Conservation (phyloP, 371 early-diverging fungal genomes). For the Rhizopus delemar region DNA sequence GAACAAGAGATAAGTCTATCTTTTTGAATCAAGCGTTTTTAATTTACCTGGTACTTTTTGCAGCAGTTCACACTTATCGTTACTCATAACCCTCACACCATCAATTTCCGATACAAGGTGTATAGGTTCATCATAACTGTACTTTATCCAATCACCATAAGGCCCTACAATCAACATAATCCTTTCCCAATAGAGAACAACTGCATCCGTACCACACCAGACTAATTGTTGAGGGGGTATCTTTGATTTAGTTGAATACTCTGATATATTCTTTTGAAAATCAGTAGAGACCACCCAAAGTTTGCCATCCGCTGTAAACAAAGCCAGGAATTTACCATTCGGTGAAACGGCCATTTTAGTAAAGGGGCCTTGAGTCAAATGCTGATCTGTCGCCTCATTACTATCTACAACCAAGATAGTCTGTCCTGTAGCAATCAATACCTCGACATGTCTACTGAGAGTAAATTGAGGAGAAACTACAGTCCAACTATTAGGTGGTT, state of each 20-base stretch:
- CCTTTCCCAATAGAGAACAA: conserved; percentile 82
- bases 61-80: conserved; percentile 80
- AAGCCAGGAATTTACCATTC: conserved; percentile 88
- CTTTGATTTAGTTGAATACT: conserved; percentile 71
- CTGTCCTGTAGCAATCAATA: conserved; percentile 74
- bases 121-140: conserved; percentile 77
- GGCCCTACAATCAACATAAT: conserved; percentile 90
- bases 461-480: conserved; percentile 88
- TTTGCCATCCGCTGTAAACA: conserved; percentile 79
- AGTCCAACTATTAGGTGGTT: conserved; percentile 83
- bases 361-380: conserved; percentile 89
- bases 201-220: conserved; percentile 97
- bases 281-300: conserved; percentile 95
- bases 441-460: conserved; percentile 87
- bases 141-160: conserved; percentile 88
- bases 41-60: conserved; percentile 80
- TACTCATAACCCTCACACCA: conserved; percentile 88
- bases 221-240: conserved; percentile 78
- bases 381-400: conserved; percentile 82
- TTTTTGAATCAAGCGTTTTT: not conserved
- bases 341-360: conserved; percentile 87
- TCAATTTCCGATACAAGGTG: conserved; percentile 88
- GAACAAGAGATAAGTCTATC: not conserved
- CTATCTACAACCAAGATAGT: conserved; percentile 85
- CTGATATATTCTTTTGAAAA: conserved; percentile 90